Evolutionary conservation across 768 basidiomycete species (phyloP).

Genomic region (Tephrocybe sp.): DNA sequence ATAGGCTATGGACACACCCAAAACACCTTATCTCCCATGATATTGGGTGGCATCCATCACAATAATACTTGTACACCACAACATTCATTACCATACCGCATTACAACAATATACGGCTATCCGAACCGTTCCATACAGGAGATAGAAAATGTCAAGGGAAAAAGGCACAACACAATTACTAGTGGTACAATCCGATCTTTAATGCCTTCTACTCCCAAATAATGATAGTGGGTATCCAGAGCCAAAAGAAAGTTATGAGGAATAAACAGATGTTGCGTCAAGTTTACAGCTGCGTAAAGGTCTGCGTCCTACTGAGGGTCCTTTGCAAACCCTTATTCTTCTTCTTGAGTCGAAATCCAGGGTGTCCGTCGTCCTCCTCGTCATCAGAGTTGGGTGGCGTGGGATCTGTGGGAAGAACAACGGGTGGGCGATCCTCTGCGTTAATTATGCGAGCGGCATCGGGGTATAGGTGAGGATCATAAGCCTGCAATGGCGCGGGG

Average conservation of each 20-base stretch:
- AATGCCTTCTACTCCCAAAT: constrained; percentile 1
- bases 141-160: too few relatives aligned
- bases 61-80: too few relatives aligned
- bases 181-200: too few relatives aligned
- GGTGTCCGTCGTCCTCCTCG: constrained; percentile 19
- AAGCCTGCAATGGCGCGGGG: constrained; percentile 32
- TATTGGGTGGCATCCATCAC: too few relatives aligned
- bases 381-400: constrained; percentile 12
- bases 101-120: too few relatives aligned
- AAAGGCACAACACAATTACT: too few relatives aligned
- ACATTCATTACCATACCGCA: too few relatives aligned
- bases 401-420: constrained; percentile 10
- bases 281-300: constrained; percentile 25
- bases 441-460: constrained; percentile 29
- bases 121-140: too few relatives aligned
- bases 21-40: too few relatives aligned
- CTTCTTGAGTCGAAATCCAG: too few relatives aligned
- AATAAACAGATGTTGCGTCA: neutral
- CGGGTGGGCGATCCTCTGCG: constrained; percentile 18
- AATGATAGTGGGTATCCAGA: neutral
- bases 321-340: constrained; percentile 20
- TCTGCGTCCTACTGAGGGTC: constrained; percentile 29
- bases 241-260: neutral
- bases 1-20: too few relatives aligned
- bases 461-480: constrained; percentile 33